Evolutionary conservation across 2,329 filamentous ascomycete species (phyloP).

Genomic region (Diaporthe batatas): DNA sequence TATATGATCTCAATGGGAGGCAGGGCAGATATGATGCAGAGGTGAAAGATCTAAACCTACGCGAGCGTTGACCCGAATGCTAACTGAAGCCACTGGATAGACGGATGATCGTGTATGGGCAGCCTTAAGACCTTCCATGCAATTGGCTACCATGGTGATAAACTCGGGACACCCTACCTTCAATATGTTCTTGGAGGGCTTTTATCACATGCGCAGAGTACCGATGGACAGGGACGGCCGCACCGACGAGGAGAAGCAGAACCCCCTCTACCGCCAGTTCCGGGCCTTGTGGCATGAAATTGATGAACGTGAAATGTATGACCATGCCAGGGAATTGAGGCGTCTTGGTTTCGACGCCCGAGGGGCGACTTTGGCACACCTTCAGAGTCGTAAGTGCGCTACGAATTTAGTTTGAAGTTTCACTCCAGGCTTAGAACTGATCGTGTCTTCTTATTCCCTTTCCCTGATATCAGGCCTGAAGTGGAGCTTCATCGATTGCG

Average conservation of each 20-base stretch:
- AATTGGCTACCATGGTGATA: neutral
- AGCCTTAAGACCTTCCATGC: neutral
- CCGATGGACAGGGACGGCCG: neutral
- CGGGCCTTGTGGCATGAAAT: neutral
- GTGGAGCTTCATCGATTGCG: neutral
- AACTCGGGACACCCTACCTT: neutral
- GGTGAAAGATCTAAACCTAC: neutral
- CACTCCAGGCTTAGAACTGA: neutral
- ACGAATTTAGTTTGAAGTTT: neutral
- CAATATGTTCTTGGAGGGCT: neutral
- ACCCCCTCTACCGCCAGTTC: neutral
- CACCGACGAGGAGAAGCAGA: neutral
- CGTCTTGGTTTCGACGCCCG: neutral
- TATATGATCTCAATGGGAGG: neutral
- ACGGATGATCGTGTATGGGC: neutral
- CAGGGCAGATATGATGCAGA: neutral
- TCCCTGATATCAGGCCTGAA: neutral
- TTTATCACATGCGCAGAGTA: slow-evolving; percentile 4
- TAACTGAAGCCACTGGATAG: neutral
- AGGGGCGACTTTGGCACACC: neutral
- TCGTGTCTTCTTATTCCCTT: neutral
- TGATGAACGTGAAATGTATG: neutral
- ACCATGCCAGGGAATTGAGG: neutral
- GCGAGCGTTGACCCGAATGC: neutral
- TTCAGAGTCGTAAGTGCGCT: neutral